Evolutionary conservation across 2,329 filamentous ascomycete genomes (phyloP), one percentile per base, ranked within the genome.

Genomic region (Colletotrichum sublineola): DNA sequence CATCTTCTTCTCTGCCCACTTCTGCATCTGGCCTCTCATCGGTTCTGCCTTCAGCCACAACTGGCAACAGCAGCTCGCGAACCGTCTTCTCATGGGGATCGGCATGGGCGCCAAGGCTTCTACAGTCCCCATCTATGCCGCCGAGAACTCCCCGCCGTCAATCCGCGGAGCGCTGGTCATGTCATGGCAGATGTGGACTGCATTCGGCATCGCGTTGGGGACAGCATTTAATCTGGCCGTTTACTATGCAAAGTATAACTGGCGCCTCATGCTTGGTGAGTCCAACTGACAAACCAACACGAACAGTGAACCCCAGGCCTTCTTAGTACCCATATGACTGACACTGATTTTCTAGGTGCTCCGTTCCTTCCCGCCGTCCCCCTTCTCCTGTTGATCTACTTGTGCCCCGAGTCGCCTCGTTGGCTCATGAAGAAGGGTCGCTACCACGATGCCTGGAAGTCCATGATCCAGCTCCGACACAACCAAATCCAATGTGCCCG

Each of bases 101-200:
- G 91, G 90, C 1, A 92, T 93, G 78, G 91, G 91, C 14, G 85
- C 89, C 18, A 93, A 93, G 77, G 88, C 89, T 7, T 88, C 87
- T 0, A 90, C 86, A 0, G 89, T 92, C 0, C 93, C 93, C 0
- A 90, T 95, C 40, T 95, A 94, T 76, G 91, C 92, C 0, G 93
- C 93, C 1, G 93, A 95, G 79, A 93, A 90, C 62, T 86, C 90
- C 0, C 92, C 93, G 0, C 90, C 92, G 2, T 80, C 85, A 5
- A 91, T 94, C 64, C 87, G 92, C 77, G 92, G 93, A 75, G 93
- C 91, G 20, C 84, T 96, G 3, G 93, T 95, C 74, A 96, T 96
- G 93, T 92, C 91, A 73, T 96, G 93, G 93, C 87, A 89, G 74
- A 87, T 93, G 82, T 92, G 90, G 89, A 90, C 87, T 3, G 87